phyloP scores from a whole-genome alignment of 768 basidiomycete species.

The Rhizopogon salebrosus region DNA sequence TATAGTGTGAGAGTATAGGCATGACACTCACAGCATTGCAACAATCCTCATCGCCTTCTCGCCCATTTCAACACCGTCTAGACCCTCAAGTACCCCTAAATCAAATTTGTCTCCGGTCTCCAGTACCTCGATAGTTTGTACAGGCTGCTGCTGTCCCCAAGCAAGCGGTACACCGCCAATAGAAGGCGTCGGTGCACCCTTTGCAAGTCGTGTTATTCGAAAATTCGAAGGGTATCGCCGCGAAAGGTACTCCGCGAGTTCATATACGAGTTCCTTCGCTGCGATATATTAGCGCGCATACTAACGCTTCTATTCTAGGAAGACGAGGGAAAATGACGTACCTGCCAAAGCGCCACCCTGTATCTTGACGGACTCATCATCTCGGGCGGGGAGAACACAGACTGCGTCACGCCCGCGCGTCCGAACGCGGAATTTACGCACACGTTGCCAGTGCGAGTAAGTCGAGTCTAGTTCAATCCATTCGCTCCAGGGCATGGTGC shows the following conservation, averaged over 20 bases:
- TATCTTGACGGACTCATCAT: constrained; percentile 32
- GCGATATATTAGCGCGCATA: background rate
- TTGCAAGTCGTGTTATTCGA: constrained; percentile 35
- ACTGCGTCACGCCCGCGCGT: constrained; percentile 47
- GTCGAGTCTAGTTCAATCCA: constrained; percentile 72
- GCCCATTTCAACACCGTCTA: constrained; percentile 19
- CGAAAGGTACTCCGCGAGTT: constrained; percentile 62
- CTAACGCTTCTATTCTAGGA: background rate
- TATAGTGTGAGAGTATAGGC: background rate
- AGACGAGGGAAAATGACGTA: constrained; percentile 5
- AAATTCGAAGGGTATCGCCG: constrained; percentile 59
- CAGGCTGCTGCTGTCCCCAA: constrained; percentile 40
- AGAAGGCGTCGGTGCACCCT: constrained; percentile 8
- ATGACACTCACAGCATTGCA: constrained; percentile 48
- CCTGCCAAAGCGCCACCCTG: constrained; percentile 27
- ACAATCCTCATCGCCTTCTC: constrained; percentile 59
- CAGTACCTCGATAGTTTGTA: constrained; percentile 47
- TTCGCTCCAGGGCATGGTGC: constrained; percentile 60
- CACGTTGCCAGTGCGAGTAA: constrained; percentile 48
- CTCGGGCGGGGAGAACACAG: constrained; percentile 37
- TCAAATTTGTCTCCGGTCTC: constrained; percentile 46
- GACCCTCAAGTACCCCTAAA: constrained; percentile 30
- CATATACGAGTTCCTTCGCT: constrained; percentile 67
- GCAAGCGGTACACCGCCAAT: constrained; percentile 24
- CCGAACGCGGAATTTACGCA: constrained; percentile 50